These are phyloP conservation scores for Infundibulicybe gibba DNA, from an alignment of 768 basidiomycete species.

Conservation along the genomic window DNA sequence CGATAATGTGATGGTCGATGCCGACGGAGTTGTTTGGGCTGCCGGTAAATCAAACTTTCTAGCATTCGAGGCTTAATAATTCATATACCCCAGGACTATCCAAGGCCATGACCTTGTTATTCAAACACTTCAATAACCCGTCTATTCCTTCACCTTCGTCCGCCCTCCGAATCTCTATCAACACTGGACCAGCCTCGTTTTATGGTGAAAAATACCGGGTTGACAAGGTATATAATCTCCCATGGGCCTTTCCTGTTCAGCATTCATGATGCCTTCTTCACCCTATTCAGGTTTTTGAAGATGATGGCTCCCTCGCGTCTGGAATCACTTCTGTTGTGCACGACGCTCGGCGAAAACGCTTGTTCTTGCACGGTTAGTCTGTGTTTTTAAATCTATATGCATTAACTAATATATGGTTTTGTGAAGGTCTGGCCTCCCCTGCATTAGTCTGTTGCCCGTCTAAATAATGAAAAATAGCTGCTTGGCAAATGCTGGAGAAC, in stretches of 20 bases:
- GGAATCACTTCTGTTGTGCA: conserved; percentile 56
- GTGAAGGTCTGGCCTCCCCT: no score
- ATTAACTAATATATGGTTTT: no score
- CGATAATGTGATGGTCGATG: conserved; percentile 63
- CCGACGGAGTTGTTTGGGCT: conserved; percentile 57
- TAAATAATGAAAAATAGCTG: no score
- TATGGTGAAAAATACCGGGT: conserved; percentile 59
- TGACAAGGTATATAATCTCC: conserved; percentile 40
- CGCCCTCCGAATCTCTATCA: conserved; percentile 49
- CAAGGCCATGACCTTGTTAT: conserved; percentile 25
- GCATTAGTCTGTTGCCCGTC: no score
- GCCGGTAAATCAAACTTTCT: conserved; percentile 39
- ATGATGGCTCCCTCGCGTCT: conserved; percentile 55
- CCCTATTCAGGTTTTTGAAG: conserved; percentile 61
- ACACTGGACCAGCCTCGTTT: conserved; percentile 46
- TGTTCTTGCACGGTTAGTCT: conserved; percentile 61
- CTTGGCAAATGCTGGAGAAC: no score
- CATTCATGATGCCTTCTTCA: no score
- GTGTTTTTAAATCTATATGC: no score
- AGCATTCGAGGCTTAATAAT: not conserved
- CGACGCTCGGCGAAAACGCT: conserved; percentile 41
- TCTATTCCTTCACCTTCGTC: conserved; percentile 39
- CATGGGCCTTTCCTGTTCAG: not conserved
- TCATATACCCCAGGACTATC: conserved; percentile 41
- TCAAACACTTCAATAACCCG: conserved; percentile 40